Evolutionary conservation across 1,139 yeast genomes (phyloP), one percentile per base, ranked within the genome.

Genomic region (Candida sanyaensis): DNA sequence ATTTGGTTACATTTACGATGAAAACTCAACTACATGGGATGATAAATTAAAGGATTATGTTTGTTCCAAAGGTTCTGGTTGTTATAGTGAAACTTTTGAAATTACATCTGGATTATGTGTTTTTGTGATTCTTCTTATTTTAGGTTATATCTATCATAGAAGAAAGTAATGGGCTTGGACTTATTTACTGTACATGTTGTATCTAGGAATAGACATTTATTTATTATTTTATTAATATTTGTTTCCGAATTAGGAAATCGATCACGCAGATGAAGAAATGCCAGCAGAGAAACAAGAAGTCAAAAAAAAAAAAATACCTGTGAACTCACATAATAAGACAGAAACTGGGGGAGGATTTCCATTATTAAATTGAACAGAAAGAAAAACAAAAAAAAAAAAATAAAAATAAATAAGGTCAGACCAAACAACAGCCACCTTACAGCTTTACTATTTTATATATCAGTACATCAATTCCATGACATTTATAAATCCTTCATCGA

Each of bases 1-100:
- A 50, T 71, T 73, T 64, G 76, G 80, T 33, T 51, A 59, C 41
- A 58, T 68, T 11, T 75, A 75, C 51, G 81, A 77, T 53, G 39
- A 47, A 4, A 63, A 68, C 42, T 66, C 75, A 50, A 61, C 56
- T 31, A 55, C 50, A 31, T 63, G 62, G 57, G 65, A 65, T 44
- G 55, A 60, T 1, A 54, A 56, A 24, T 43, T 50, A 4, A 50
- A 55, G 21, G 59, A 57, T 24, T 63, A 57, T 48, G 60, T 69
- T 12, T 77, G 81, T 55, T 48, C 62, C 28, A 61, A 62, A 42
- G 81, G 81, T 1, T 64, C 68, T 26, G 56, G 54, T 1, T 77
- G 81, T 51, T 77, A 77, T 54, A 52, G 60, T 37, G 57, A 59
- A 6, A 74, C 78, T 3, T 77, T 77, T 52, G 53, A 57, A 26